phyloP scores from a whole-genome alignment of 768 basidiomycete species.

The Leccinum disarticulatum region DNA sequence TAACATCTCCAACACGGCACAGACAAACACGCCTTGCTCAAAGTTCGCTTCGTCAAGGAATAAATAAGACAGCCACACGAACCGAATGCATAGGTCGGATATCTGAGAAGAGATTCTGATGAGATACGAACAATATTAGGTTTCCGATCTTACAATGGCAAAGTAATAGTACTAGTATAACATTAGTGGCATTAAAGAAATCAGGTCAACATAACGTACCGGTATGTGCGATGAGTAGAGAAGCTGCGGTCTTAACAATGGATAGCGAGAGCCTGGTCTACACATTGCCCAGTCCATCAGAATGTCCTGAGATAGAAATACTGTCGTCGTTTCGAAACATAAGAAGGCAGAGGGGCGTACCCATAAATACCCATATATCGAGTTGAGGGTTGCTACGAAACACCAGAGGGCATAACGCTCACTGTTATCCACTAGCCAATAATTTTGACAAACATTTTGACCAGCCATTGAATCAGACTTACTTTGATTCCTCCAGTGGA shows the following conservation, averaged over 20 bases:
- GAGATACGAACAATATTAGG: neutral
- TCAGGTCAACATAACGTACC: slow-evolving; percentile 37
- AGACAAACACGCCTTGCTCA: slow-evolving; percentile 63
- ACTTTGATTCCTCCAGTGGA: slow-evolving; percentile 74
- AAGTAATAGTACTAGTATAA: slow-evolving; percentile 66
- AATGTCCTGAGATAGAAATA: slow-evolving; percentile 57
- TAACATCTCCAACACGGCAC: slow-evolving; percentile 70
- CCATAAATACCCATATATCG: slow-evolving; percentile 78
- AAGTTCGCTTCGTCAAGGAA: slow-evolving; percentile 48
- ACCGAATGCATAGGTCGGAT: slow-evolving; percentile 72
- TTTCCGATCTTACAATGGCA: slow-evolving; percentile 55
- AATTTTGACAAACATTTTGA: neutral
- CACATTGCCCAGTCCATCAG: slow-evolving; percentile 92
- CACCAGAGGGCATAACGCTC: slow-evolving; percentile 67
- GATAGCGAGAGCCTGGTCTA: slow-evolving; percentile 51
- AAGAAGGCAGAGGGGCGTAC: slow-evolving; percentile 41
- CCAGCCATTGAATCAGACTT: neutral
- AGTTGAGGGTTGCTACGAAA: slow-evolving; percentile 58
- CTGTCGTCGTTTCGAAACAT: neutral
- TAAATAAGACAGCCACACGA: slow-evolving; percentile 81
- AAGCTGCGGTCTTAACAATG: slow-evolving; percentile 70
- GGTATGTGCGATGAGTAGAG: slow-evolving; percentile 64
- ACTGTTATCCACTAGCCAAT: slow-evolving; percentile 34
- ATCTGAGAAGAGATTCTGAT: slow-evolving; percentile 42
- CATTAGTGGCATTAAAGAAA: neutral